Conservation (phyloP, 2,329 filamentous ascomycete species). For the Phoma sp. region DNA sequence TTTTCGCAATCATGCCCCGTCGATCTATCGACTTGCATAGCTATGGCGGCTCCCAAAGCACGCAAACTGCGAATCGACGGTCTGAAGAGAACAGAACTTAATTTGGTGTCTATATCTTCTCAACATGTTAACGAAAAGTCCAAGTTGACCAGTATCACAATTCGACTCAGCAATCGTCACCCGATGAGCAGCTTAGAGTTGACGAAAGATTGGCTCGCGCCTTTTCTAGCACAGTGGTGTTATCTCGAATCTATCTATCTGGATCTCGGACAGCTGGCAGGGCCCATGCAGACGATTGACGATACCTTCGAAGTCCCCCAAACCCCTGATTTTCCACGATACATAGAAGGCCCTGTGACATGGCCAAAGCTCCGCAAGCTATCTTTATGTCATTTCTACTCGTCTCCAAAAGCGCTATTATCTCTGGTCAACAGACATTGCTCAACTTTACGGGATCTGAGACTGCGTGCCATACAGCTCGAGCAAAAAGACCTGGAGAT, state of each 20-base stretch:
- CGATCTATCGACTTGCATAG: neutral
- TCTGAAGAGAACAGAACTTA: neutral
- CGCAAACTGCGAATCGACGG: slow-evolving; percentile 1
- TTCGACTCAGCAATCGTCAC: neutral
- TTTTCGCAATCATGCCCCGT: neutral
- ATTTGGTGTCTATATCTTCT: neutral
- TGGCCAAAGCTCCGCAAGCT: slow-evolving; percentile 18
- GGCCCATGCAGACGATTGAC: neutral
- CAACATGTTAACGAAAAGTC: too few relatives aligned
- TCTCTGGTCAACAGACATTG: slow-evolving; percentile 14
- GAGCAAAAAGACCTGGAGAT: neutral
- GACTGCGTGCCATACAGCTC: slow-evolving; percentile 12
- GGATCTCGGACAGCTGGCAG: neutral
- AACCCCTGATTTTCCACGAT: neutral
- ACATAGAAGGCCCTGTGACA: neutral
- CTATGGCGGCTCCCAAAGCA: neutral
- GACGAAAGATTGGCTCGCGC: neutral
- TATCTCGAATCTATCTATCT: neutral
- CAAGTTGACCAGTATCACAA: neutral
- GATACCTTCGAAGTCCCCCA: neutral
- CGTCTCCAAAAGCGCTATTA: slow-evolving; percentile 4
- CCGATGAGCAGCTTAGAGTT: too few relatives aligned
- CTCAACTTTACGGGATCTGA: slow-evolving; percentile 19
- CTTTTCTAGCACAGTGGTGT: neutral
- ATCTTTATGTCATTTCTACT: slow-evolving; percentile 11